A percentile compares a stretch with the other conserved stretches of the same genome.
phyloP scores from a whole-genome alignment of 257 asterid genomes.

The Paulownia fortunei region DNA sequence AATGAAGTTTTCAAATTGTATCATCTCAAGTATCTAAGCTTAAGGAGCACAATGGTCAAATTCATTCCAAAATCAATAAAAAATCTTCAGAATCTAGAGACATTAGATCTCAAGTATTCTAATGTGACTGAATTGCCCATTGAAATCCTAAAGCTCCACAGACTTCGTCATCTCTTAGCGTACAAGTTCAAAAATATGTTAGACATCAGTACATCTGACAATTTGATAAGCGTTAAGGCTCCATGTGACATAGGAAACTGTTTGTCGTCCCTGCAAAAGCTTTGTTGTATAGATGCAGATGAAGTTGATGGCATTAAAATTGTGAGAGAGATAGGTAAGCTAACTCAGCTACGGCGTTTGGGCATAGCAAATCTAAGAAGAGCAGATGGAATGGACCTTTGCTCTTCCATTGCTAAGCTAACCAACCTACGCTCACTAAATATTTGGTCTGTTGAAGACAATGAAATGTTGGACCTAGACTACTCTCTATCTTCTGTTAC shows the following conservation, averaged over 20 bases:
- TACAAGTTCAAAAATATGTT: not conserved
- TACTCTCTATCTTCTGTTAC: not conserved
- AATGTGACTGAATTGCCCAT: slow-evolving; percentile 25
- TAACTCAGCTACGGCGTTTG: slow-evolving; percentile 29
- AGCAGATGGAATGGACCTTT: slow-evolving; percentile 42
- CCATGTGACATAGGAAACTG: slow-evolving; percentile 21
- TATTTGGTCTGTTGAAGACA: not conserved
- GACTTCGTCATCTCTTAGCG: slow-evolving; percentile 17
- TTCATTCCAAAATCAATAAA: not conserved
- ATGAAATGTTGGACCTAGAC: slow-evolving; percentile 28
- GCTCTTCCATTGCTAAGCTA: slow-evolving; percentile 35
- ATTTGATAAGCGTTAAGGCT: not conserved
- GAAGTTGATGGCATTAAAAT: not conserved
- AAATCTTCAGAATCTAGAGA: not conserved
- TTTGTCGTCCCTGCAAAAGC: not conserved
- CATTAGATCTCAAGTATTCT: slow-evolving; percentile 1
- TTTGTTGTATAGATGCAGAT: slow-evolving; percentile 13
- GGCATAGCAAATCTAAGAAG: slow-evolving; percentile 33
- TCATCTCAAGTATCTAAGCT: slow-evolving; percentile 28
- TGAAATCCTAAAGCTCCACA: slow-evolving; percentile 31
- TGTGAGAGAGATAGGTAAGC: slow-evolving; percentile 39
- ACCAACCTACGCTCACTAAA: not conserved
- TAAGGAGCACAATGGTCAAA: not conserved
- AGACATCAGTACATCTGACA: not conserved
- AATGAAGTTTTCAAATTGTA: slow-evolving; percentile 29